Base-by-base conservation (phyloP, 140 eudicot species). In the Artemisia princeps region DNA sequence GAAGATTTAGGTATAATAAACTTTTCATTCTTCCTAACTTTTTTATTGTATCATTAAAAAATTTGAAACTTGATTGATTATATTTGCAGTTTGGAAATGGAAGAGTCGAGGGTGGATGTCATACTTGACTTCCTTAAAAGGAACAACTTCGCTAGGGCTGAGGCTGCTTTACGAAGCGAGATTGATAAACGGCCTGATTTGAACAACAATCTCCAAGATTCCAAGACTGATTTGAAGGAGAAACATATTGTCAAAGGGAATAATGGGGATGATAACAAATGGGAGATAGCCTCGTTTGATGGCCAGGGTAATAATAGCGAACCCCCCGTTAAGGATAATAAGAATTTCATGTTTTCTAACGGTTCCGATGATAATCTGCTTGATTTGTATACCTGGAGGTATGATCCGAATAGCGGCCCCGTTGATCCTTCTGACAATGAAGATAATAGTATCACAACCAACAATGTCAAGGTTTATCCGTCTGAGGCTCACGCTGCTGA, bases 121-220 rank as follows among this genome's bases (percentile, higher is more conserved):
- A 87, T 90, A 52, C 73, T 90, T 67, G 94, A 90, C 1, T 90
- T 78, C 51, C 72, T 90, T 66, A 72, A 55, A 53, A 83, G 77
- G 81, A 90, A 90, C 70, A 86, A 89, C 16, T 90, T 90, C 68
- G 67, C 85, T 15, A 87, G 92, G 76, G 95, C 97, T 4, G 97
- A 90, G 74, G 95, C 95, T 58, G 97, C 97, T 42, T 72, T 90
- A 77, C 76, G 85, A 50, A 77, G 78, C 40, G 97, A 90, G 80
- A 62, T 90, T 48, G 77, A 76, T 67, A 83, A 71, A 17, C 82
- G 86, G 5, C 78, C 94, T 7, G 97, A 90, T 82, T 69, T 82
- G 64, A 85, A 81, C 64, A 88, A 86, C 26, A 17, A 62, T 16
- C 74, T 82, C 10, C 79, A 81, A 64, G 90, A 85, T 24, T 24